These are phyloP conservation scores for Artemisia annua DNA, from an alignment of 129 eudicot species.

Conservation along the genomic window DNA sequence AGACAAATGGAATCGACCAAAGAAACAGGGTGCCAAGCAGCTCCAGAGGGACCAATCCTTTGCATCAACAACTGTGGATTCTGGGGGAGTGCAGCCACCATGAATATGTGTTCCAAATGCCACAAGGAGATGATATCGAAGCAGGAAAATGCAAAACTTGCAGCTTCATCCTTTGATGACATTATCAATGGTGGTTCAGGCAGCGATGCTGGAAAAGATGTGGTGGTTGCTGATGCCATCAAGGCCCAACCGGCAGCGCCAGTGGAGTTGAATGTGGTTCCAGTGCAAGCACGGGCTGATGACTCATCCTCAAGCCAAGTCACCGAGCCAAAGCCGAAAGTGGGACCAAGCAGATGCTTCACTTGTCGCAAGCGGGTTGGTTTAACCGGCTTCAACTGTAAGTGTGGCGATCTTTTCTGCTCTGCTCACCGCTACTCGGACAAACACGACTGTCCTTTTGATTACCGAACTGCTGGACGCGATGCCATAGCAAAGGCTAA, in stretches of 20 bases:
- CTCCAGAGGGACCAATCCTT: constrained; percentile 70
- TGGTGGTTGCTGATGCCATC: constrained; percentile 31
- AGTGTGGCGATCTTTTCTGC: constrained; percentile 67
- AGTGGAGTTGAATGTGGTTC: constrained; percentile 36
- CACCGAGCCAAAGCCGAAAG: constrained; percentile 44
- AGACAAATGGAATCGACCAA: constrained; percentile 64
- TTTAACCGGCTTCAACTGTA: constrained; percentile 63
- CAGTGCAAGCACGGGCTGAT: constrained; percentile 27
- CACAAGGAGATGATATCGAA: constrained; percentile 67
- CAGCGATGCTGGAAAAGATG: constrained; percentile 25
- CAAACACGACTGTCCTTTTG: constrained; percentile 71
- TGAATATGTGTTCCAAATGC: constrained; percentile 83
- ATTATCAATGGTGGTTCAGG: constrained; percentile 54
- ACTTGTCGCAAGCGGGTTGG: constrained; percentile 73
- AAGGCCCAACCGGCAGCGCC: constrained; percentile 28
- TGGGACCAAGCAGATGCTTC: constrained; percentile 61
- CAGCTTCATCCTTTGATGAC: constrained; percentile 66
- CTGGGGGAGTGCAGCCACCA: constrained; percentile 72
- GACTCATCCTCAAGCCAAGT: constrained; percentile 35
- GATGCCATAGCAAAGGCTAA: constrained; percentile 74
- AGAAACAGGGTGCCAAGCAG: constrained; percentile 39
- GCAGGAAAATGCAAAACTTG: constrained; percentile 68
- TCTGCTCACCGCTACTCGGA: constrained; percentile 74
- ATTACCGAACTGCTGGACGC: constrained; percentile 60
- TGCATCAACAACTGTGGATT: constrained; percentile 75